Base-by-base conservation (phyloP, 2,329 filamentous ascomycete species). In the Fusarium lyarnte region DNA sequence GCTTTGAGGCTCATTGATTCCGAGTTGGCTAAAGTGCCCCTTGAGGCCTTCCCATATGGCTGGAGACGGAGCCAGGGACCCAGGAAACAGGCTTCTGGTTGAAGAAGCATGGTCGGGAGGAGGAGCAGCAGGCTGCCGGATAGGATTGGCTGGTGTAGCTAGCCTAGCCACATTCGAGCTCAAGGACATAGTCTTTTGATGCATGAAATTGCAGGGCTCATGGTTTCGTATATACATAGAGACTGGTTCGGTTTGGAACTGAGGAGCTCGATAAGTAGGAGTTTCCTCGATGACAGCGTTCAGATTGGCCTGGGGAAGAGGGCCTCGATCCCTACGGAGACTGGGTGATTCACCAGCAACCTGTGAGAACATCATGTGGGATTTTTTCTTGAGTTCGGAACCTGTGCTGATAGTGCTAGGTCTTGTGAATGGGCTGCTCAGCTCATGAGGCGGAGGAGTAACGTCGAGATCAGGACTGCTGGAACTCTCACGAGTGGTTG, bases 351-450 rank as follows among this genome's bases (percentile, higher is more conserved):
- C 39, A 16, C 39, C 42, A 35, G 31, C 41, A 38, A 49, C 25
- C 36, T 65, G 42, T 2, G 39, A 46, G 33, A 47, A 47, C 5
- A 9, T 14, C 47, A 54, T 65, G 29, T 39, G 27, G 14, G 49
- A 39, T n/a, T 53, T 27, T 14, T 33, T 45, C 14, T 70, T 65
- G 41, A 31, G 36, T 45, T 38, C 58, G 23, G 42, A 46, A 13
- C 59, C 47, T 21, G 57, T 53, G 16, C 45, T 43, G 12, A 53
- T 53, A 23, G 46, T 72, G 31, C 63, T 64, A 35, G 58, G 45
- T 14, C 58, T 70, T 45, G 70, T 72, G 27, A 73, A 73, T 6
- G 70, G 70, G 27, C 70, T 69, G 25, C 38, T 69, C 39, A 53
- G 47, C 36, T 68, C 51, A 25, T 59, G 36, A 39, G 66, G 51